Evolutionary conservation across 352 stramenopile genomes (phyloP).

Genomic region (Phytophthora capsici): DNA sequence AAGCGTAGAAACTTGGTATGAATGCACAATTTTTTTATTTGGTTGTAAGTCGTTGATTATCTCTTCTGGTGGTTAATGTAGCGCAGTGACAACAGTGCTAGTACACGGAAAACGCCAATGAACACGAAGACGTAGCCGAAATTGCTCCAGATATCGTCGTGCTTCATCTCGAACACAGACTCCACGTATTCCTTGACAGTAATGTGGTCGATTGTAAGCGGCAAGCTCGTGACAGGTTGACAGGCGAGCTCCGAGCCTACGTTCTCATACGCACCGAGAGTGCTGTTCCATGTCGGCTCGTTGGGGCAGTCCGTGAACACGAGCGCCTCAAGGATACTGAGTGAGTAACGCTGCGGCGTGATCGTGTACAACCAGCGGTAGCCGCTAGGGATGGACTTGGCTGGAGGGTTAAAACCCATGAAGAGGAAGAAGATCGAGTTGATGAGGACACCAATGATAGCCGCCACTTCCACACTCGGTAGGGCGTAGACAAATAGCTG

Average conservation of each 20-base stretch:
- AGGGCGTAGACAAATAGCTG: conserved; percentile 27
- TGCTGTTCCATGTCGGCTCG: conserved; percentile 31
- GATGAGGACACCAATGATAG: conserved; percentile 31
- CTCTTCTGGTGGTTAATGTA: conserved; percentile 50
- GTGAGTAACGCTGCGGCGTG: conserved; percentile 28
- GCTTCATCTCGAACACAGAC: conserved; percentile 29
- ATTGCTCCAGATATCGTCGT: conserved; percentile 30
- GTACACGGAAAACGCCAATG: conserved; percentile 30
- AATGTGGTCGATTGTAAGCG: conserved; percentile 23
- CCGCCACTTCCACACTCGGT: conserved; percentile 29
- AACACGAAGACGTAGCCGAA: conserved; percentile 33
- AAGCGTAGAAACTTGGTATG: no score
- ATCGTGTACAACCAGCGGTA: conserved; percentile 32
- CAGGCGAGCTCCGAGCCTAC: conserved; percentile 26
- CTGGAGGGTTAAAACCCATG: conserved; percentile 32
- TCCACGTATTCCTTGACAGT: conserved; percentile 37
- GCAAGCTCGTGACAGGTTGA: conserved; percentile 23
- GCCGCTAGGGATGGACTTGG: conserved; percentile 28
- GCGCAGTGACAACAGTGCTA: conserved; percentile 38
- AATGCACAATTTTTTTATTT: no score
- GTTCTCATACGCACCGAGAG: conserved; percentile 18
- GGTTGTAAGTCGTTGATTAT: no score
- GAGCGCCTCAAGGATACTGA: conserved; percentile 30
- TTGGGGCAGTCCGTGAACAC: conserved; percentile 37
- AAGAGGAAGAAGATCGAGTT: conserved; percentile 35